These are phyloP conservation scores for Sphaerulina musiva DNA, from an alignment of 2,329 filamentous ascomycete genomes.

Conservation along the genomic window DNA sequence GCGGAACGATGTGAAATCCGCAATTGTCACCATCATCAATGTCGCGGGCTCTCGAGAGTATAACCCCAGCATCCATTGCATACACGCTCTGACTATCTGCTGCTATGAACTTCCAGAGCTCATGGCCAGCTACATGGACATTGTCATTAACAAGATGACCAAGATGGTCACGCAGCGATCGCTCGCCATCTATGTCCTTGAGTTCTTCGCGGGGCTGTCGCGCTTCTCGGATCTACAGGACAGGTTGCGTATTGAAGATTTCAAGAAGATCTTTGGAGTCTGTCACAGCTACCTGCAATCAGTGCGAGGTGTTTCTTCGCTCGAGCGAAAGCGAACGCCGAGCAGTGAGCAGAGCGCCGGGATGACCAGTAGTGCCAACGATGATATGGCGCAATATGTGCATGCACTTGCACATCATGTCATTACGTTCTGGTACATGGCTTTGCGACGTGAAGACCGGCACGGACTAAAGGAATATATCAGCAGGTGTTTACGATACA, in stretches of 20 bases:
- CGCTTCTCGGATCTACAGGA: conserved; percentile 60
- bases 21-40: conserved; percentile 72
- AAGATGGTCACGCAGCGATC: conserved; percentile 91
- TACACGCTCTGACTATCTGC: conserved; percentile 89
- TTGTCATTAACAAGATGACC: conserved; percentile 86
- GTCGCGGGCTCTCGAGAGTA: conserved; percentile 53
- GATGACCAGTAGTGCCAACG: conserved; percentile 22
- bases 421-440: conserved; percentile 94
- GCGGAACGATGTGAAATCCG: conserved; percentile 80
- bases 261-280: conserved; percentile 88
- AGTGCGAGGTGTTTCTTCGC: conserved; percentile 50
- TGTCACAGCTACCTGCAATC: conserved; percentile 91
- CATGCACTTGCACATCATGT: conserved; percentile 91
- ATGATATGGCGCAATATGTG: conserved; percentile 57
- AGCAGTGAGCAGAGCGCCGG: conserved; percentile 26
- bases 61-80: conserved; percentile 81
- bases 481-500: conserved; percentile 71
- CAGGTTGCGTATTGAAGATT: conserved; percentile 65
- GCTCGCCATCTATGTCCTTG: conserved; percentile 88
- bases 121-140: conserved; percentile 76
- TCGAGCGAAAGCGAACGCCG: conserved; percentile 24
- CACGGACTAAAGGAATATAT: conserved; percentile 85
- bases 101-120: conserved; percentile 89
- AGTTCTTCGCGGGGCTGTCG: conserved; percentile 86
- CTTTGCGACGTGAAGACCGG: conserved; percentile 76